Evolutionary conservation across 2,329 filamentous ascomycete genomes (phyloP), one percentile per base, ranked within the genome.

Genomic region (Talaromyces sp.): DNA sequence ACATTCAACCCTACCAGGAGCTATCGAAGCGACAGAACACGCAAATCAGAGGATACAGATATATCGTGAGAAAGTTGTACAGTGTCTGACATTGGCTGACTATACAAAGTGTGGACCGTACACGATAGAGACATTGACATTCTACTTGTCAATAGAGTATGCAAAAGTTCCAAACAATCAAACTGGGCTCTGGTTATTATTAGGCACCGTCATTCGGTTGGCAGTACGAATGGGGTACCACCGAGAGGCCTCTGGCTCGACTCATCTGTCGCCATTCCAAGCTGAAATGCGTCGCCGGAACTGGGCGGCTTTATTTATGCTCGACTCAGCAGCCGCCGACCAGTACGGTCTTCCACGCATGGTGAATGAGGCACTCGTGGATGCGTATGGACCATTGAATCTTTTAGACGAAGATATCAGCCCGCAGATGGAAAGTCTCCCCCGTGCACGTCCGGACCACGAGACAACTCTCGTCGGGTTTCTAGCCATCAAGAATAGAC

Each of bases 201-300:
- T 73, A 16, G 65, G 70, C 8, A 69, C 70, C 39, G 63, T 70
- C 55, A 60, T 74, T 37, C 68, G 69, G 40, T 63, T 74, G 55
- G 69, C 71, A 8, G 61, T 71, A 57, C 72, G 74, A 8, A 77
- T 77, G 75, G 77, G 77, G 5, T 78, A 78, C 62, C 77, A 79
- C 60, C 72, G 77, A 31, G 77, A 80, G 16, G 72, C 75, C 5
- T 68, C 70, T 2, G 69, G 73, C 35, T 74, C 75, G 58, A 60
- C 68, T 1, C 71, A 74, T n/a, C 72, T 79, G 11, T 68, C 73
- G 4, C 68, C 70, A 1, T 74, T 77, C 55, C 68, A 74, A 48
- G 69, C 66, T 1, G 75, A 77, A 60, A 75, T 76, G 70, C 71
- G 74, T 5, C 67, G 75, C 23, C 66, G 75, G 5, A 60, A 68